A percentile compares a stretch with the other conserved stretches of the same genome.
Evolutionary conservation across 2,329 filamentous ascomycete genomes (phyloP).

Genomic region (Diaporthe humulicola): DNA sequence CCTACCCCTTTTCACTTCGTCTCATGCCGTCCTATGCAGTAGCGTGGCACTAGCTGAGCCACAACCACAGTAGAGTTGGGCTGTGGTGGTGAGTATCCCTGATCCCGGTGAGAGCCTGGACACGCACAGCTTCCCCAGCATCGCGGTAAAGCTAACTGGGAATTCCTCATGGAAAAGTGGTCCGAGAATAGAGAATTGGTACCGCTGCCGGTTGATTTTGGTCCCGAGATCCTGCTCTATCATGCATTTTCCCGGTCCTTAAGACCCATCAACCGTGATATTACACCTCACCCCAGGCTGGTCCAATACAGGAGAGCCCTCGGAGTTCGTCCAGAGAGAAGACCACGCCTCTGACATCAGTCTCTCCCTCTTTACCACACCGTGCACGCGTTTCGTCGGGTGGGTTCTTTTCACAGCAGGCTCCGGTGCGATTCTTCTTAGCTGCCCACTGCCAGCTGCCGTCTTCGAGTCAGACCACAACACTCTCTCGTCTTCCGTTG

Average conservation of each 20-base stretch:
- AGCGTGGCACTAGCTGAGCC: conserved; percentile 24
- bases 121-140: not conserved
- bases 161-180: not conserved
- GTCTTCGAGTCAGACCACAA: not conserved
- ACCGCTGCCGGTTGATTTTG: not conserved
- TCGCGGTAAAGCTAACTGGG: not conserved
- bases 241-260: conserved; percentile 1
- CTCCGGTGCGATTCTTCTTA: not conserved
- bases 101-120: not conserved
- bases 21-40: conserved; percentile 30
- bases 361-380: not conserved
- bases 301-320: not conserved
- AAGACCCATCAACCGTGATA: not conserved
- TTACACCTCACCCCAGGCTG: not conserved
- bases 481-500: not conserved
- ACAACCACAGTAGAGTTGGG: conserved; percentile 17
- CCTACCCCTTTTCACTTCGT: conserved; percentile 20
- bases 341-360: conserved; percentile 15
- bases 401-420: not conserved
- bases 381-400: not conserved
- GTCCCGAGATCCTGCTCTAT: not conserved
- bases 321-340: not conserved
- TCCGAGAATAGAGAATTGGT: not conserved
- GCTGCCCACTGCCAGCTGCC: not conserved
- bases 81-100: not conserved